Evolutionary conservation across 2,329 filamentous ascomycete species (phyloP).

Genomic region (Tolypocladium album): DNA sequence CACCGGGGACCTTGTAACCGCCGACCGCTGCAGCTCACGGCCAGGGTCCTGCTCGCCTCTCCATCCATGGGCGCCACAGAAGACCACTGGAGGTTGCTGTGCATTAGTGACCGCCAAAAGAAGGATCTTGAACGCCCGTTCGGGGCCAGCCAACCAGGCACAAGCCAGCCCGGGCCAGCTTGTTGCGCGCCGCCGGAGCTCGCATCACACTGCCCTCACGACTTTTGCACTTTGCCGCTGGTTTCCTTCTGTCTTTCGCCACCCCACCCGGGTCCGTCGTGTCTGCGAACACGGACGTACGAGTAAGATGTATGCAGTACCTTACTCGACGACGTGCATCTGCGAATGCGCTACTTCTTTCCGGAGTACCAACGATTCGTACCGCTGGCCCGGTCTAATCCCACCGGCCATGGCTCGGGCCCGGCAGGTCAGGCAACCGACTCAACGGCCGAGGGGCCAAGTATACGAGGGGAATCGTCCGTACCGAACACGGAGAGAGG

Average conservation of each 20-base stretch:
- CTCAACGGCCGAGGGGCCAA: neutral
- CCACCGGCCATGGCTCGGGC: neutral
- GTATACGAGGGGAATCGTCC: too few relatives aligned
- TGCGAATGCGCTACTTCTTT: neutral
- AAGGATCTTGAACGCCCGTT: conserved; percentile 19
- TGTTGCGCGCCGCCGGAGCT: neutral
- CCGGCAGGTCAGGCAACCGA: neutral
- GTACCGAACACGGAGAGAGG: neutral
- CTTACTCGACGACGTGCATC: neutral
- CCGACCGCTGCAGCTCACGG: conserved; percentile 4
- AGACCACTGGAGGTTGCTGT: conserved; percentile 7
- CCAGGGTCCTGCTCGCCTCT: neutral
- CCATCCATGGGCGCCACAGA: neutral
- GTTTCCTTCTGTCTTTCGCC: conserved; percentile 4
- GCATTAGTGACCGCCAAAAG: conserved; percentile 22
- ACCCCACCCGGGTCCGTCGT: conserved; percentile 1
- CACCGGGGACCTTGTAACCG: neutral
- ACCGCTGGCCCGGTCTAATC: neutral
- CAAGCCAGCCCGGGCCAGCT: neutral
- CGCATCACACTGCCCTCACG: neutral
- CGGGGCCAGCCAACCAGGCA: conserved; percentile 14
- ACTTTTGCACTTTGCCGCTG: neutral
- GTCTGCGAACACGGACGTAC: neutral
- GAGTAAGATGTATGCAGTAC: neutral
- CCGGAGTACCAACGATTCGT: neutral